Conservation (phyloP, 2,329 filamentous ascomycete species). For the Fusarium virguliforme region DNA sequence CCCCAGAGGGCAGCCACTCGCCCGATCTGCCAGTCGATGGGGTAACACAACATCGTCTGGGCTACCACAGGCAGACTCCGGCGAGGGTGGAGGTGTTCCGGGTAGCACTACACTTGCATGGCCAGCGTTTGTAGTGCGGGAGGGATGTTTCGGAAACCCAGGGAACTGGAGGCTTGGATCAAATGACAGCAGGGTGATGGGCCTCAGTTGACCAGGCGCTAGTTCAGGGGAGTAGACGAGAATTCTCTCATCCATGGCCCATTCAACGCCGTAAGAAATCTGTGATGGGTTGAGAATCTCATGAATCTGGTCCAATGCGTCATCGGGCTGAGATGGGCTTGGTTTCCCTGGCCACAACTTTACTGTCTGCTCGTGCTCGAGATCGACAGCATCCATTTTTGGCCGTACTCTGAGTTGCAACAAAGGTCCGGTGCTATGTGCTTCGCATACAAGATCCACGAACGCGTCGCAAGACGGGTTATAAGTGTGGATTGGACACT, state of each 20-base stretch:
- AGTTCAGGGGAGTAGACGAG: neutral
- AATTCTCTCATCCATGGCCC: neutral
- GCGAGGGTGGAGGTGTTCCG: neutral
- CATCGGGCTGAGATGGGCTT: neutral
- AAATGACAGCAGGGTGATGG: neutral
- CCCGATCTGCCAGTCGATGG: no score
- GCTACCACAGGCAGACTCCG: neutral
- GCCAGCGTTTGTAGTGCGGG: neutral
- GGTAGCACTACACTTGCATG: neutral
- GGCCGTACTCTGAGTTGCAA: slow-evolving; percentile 61
- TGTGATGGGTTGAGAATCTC: neutral
- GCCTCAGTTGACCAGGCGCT: neutral
- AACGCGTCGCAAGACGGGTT: slow-evolving; percentile 68
- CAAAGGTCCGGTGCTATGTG: slow-evolving; percentile 51
- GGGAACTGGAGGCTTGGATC: neutral
- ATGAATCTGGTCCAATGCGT: neutral
- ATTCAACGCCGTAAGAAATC: neutral
- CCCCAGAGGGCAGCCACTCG: neutral
- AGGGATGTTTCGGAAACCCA: neutral
- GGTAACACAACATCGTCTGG: neutral
- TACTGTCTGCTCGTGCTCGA: neutral
- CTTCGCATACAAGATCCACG: slow-evolving; percentile 68
- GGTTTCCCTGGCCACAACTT: neutral
- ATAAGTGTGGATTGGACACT: slow-evolving; percentile 71
- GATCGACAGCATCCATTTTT: slow-evolving; percentile 20